Percentiles rank a stretch among this genome's conserved stretches.
Evolutionary conservation across 441 rosid genomes (phyloP).

Genomic region (Erysimum cheiri): DNA sequence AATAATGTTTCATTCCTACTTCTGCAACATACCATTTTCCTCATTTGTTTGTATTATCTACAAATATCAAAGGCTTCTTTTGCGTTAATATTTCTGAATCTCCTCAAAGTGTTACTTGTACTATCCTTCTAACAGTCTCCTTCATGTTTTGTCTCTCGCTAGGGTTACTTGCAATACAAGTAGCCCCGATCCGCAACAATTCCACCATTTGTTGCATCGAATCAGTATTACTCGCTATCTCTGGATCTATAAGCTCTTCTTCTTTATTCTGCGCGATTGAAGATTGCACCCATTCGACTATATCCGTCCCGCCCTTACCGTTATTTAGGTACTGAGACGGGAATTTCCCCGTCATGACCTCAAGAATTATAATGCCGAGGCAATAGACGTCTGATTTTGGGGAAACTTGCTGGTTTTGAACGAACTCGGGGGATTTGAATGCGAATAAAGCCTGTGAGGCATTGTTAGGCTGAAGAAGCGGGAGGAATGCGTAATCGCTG

Average conservation of each 20-base stretch:
- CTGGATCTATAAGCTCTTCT: slow-evolving; percentile 77
- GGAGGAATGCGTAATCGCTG: slow-evolving; percentile 71
- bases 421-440: slow-evolving; percentile 69
- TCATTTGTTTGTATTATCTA: slow-evolving; percentile 25
- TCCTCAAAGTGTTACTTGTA: slow-evolving; percentile 50
- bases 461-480: slow-evolving; percentile 53
- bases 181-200: slow-evolving; percentile 62
- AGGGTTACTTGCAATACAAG: slow-evolving; percentile 61
- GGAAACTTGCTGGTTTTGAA: slow-evolving; percentile 51
- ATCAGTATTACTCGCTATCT: slow-evolving; percentile 47
- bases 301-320: slow-evolving; percentile 73
- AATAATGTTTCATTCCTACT: slow-evolving; percentile 4
- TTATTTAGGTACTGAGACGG: slow-evolving; percentile 78
- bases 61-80: slow-evolving; percentile 5
- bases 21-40: slow-evolving; percentile 11
- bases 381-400: slow-evolving; percentile 83
- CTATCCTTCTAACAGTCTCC: slow-evolving; percentile 71
- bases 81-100: background rate
- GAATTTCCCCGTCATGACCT: slow-evolving; percentile 77
- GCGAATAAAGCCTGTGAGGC: slow-evolving; percentile 68
- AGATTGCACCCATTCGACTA: slow-evolving; percentile 65
- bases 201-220: slow-evolving; percentile 55
- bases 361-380: slow-evolving; percentile 76
- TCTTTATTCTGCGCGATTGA: slow-evolving; percentile 56
- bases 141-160: slow-evolving; percentile 54